These are phyloP conservation scores for Cryptomeria japonica DNA, from an alignment of 75 land plant genomes.

Conservation along the genomic window DNA sequence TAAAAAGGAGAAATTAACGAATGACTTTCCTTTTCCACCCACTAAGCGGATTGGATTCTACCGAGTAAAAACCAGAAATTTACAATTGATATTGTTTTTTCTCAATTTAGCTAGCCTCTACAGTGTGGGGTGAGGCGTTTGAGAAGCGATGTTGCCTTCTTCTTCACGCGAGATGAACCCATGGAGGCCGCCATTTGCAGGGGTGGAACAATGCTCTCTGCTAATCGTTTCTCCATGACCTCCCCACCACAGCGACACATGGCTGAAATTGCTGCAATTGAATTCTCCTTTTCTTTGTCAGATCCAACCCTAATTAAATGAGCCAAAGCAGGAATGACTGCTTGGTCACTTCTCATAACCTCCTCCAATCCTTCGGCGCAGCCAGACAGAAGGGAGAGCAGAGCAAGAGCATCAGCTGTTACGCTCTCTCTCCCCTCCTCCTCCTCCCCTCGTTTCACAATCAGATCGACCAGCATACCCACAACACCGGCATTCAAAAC, in stretches of 20 bases:
- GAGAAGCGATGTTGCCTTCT: constrained; percentile 49
- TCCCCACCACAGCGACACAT: constrained; percentile 59
- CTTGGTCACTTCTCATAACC: constrained; percentile 16
- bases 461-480: constrained; percentile 38
- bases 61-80: no score
- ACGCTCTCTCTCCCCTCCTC: constrained; percentile 14
- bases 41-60: no score
- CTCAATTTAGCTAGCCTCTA: no score
- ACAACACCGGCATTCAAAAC: constrained; percentile 4
- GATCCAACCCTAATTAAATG: constrained; percentile 60
- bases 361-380: constrained; percentile 40
- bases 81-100: no score
- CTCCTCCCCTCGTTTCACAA: constrained; percentile 31
- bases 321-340: constrained; percentile 34
- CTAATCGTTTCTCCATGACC: constrained; percentile 31
- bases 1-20: no score
- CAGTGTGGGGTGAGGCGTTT: constrained; percentile 28
- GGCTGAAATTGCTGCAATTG: constrained; percentile 44
- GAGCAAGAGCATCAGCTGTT: constrained; percentile 54
- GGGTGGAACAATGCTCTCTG: constrained; percentile 41
- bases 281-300: constrained; percentile 63
- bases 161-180: constrained; percentile 42
- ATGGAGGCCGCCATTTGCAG: constrained; percentile 33
- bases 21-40: no score
- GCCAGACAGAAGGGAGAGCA: constrained; percentile 44